Evolutionary conservation across 352 stramenopile genomes (phyloP), one percentile per base, ranked within the genome.

Genomic region (Pythium folliculosum): DNA sequence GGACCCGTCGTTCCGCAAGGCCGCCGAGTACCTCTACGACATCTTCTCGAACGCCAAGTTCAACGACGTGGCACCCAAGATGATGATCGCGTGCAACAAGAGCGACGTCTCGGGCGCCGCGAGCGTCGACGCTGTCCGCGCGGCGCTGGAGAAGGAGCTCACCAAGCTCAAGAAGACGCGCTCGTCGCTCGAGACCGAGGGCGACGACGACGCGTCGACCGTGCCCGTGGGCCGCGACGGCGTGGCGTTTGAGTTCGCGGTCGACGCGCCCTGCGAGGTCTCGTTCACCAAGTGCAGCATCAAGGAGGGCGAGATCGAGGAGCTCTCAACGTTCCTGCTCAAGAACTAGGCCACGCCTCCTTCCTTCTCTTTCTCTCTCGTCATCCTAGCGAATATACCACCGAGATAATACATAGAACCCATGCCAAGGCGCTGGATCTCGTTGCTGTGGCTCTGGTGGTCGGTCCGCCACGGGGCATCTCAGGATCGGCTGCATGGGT

Each of bases 31-130:
- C 72, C 71, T 96, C 52, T 92, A 92, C 74, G 85, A 96, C 71
- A 88, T 96, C 37, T 94, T 96, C 60, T 83, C 85, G 17, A 89
- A 89, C 59, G 83, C 88, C 63, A 94, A 90, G 71, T 72, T 95
- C 65, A 92, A 93, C 66, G 86, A 95, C 71, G 60, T 82, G 45
- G 72, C 77, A 43, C 79, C 80, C 25, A 77, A 81, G 53, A 81
- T 96, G 64, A 70, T 95, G 60, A 78, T 96, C 45, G 81, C 77
- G 54, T 95, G 86, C 77, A 96, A 92, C 75, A 96, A 96, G 80
- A 90, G 76, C 65, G 88, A 96, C 27, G 65, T 74, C 12, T 6
- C 67, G 1, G 70, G 74, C 9, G 78, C 81, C 17, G 75, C 77
- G 40, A 89, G 65, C 27, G 68, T 83, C 7, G 66, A 88, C 60